Percentiles rank a stretch among this genome's conserved stretches.
phyloP scores from a whole-genome alignment of 192 early-diverging fungal genomes.

The Podila minutissima region DNA sequence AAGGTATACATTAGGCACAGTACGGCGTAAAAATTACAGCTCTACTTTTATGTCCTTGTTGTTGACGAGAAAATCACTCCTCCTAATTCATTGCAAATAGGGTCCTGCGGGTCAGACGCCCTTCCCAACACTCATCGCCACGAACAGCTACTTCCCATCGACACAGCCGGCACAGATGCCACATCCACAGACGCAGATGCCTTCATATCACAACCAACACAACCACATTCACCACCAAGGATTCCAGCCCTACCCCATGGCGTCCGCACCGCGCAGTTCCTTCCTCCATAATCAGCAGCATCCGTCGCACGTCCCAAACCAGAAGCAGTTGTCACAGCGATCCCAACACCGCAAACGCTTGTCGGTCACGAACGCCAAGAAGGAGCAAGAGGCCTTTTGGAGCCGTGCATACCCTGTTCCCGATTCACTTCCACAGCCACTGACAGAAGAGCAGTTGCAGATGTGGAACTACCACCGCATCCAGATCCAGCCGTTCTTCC shows the following conservation, averaged over 20 bases:
- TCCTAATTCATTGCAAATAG: not conserved
- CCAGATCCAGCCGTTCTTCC: not conserved
- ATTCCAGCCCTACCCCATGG: not conserved
- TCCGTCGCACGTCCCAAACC: no score
- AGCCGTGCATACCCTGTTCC: not conserved
- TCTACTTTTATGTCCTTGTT: not conserved
- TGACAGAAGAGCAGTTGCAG: not conserved
- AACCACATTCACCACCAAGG: not conserved
- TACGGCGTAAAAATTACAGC: no score
- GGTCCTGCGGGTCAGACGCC: constrained; percentile 49
- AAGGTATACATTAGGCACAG: constrained; percentile 16
- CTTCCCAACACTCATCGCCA: constrained; percentile 32
- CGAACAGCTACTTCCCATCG: constrained; percentile 39
- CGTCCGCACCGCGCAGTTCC: no score
- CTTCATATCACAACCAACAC: not conserved
- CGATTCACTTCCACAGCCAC: not conserved
- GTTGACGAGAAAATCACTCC: not conserved
- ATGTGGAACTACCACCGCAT: not conserved
- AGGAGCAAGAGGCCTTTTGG: not conserved
- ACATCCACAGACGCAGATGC: not conserved
- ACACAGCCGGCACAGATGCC: not conserved
- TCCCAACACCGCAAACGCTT: not conserved
- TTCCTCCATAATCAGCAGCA: no score
- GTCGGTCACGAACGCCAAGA: not conserved
- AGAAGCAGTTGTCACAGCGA: no score